Evolutionary conservation across 345 rosid species (phyloP).

Genomic region (Lumnitzera littorea): DNA sequence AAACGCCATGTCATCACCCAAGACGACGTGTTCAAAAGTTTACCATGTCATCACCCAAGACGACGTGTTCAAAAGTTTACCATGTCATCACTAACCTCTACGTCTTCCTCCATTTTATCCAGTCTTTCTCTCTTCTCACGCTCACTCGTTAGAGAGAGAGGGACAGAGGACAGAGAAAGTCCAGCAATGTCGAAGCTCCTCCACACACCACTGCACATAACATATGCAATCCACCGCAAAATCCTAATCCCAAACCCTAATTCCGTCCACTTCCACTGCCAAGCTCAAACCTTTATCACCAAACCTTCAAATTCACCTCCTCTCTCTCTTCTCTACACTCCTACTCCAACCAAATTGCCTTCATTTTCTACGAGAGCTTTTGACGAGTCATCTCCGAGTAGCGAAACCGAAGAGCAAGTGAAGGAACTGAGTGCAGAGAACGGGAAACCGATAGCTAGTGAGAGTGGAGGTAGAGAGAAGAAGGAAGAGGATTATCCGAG

Average conservation of each 20-base stretch:
- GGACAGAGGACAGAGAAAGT: background rate
- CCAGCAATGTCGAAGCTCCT: constrained; percentile 48
- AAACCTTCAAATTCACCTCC: constrained; percentile 1
- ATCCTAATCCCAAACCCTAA: constrained; percentile 12
- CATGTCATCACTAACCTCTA: too few relatives aligned
- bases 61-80: too few relatives aligned
- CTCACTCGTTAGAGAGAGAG: background rate
- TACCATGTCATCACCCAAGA: too few relatives aligned
- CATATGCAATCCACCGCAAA: constrained; percentile 23
- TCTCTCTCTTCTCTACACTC: constrained; percentile 17
- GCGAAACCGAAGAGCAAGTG: constrained; percentile 17
- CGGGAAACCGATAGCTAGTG: background rate
- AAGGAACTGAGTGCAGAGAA: constrained; percentile 11
- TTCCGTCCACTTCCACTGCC: constrained; percentile 11
- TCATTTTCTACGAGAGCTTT: constrained; percentile 48
- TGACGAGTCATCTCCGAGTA: constrained; percentile 49
- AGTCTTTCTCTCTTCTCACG: too few relatives aligned
- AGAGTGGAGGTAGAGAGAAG: background rate
- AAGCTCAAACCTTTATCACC: background rate
- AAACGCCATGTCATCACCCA: too few relatives aligned
- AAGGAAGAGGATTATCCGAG: constrained; percentile 48
- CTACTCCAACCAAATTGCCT: constrained; percentile 5
- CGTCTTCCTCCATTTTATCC: too few relatives aligned
- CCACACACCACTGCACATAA: constrained; percentile 32
- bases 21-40: too few relatives aligned